phyloP scores from a whole-genome alignment of 345 rosid species.

The Noccaea caerulescens region DNA sequence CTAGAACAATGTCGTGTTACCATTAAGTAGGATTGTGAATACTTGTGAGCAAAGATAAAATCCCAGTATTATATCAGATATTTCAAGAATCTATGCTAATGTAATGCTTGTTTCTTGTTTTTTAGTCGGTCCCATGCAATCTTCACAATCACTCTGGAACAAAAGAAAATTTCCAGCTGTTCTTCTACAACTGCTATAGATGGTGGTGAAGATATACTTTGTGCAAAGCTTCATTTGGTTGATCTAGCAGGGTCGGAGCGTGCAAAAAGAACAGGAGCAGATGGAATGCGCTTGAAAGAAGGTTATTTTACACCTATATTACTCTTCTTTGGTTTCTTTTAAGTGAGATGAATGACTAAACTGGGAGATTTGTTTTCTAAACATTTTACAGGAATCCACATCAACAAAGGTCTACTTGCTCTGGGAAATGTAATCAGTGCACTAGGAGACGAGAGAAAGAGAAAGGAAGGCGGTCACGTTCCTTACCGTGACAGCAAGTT shows the following conservation, averaged over 20 bases:
- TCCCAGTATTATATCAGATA: constrained; percentile 1
- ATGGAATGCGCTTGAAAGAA: constrained; percentile 97
- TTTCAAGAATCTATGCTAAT: constrained; percentile 9
- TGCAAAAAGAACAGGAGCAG: constrained; percentile 95
- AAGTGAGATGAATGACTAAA: constrained; percentile 19
- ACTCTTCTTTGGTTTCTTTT: constrained; percentile 26
- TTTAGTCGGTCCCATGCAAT: constrained; percentile 97
- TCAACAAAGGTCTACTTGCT: constrained; percentile 92
- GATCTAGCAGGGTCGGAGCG: constrained; percentile 98
- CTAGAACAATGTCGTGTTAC: constrained; percentile 18
- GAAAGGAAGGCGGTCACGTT: constrained; percentile 95
- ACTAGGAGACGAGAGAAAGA: constrained; percentile 89
- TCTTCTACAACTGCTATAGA: constrained; percentile 53
- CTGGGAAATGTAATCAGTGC: constrained; percentile 98
- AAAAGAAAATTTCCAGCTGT: constrained; percentile 64
- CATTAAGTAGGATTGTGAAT: background rate
- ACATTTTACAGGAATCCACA: constrained; percentile 68
- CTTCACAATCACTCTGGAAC: constrained; percentile 90
- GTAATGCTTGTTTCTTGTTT: constrained; percentile 6
- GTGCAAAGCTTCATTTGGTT: constrained; percentile 91
- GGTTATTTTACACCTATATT: constrained; percentile 46
- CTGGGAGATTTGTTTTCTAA: constrained; percentile 16
- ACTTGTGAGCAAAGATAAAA: background rate
- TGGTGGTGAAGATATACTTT: constrained; percentile 71
- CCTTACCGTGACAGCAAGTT: constrained; percentile 99